These are phyloP conservation scores for Nicotiana undulata DNA, from an alignment of 257 asterid genomes.

Conservation along the genomic window DNA sequence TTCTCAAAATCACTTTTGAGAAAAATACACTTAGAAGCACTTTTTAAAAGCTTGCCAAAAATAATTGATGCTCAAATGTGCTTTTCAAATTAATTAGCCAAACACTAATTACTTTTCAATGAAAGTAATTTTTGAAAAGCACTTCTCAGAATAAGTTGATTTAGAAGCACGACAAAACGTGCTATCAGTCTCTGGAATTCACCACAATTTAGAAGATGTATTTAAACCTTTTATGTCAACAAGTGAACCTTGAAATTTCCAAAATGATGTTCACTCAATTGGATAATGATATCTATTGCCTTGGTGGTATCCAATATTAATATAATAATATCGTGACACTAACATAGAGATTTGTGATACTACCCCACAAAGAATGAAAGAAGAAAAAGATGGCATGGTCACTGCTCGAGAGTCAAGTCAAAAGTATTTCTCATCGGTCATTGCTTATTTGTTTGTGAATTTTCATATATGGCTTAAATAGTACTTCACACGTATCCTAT, in stretches of 20 bases:
- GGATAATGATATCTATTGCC: background rate
- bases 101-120: too few relatives aligned
- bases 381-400: background rate
- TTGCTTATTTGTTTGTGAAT: background rate
- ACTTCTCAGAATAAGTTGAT: too few relatives aligned
- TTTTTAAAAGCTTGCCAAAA: too few relatives aligned
- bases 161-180: too few relatives aligned
- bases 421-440: background rate
- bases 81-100: too few relatives aligned
- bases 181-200: background rate
- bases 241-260: background rate
- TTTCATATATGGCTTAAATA: background rate
- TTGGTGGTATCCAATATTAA: background rate
- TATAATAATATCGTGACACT: background rate
- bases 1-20: too few relatives aligned
- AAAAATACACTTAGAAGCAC: too few relatives aligned
- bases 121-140: too few relatives aligned
- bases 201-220: background rate
- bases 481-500: background rate
- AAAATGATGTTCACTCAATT: background rate
- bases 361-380: background rate
- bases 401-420: background rate
- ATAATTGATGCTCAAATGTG: too few relatives aligned
- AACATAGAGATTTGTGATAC: background rate
- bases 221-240: too few relatives aligned